Percentiles rank a stretch among this genome's conserved stretches.
Conservation (phyloP, 2,329 filamentous ascomycete species). For the Amauroascus verrucosus region DNA sequence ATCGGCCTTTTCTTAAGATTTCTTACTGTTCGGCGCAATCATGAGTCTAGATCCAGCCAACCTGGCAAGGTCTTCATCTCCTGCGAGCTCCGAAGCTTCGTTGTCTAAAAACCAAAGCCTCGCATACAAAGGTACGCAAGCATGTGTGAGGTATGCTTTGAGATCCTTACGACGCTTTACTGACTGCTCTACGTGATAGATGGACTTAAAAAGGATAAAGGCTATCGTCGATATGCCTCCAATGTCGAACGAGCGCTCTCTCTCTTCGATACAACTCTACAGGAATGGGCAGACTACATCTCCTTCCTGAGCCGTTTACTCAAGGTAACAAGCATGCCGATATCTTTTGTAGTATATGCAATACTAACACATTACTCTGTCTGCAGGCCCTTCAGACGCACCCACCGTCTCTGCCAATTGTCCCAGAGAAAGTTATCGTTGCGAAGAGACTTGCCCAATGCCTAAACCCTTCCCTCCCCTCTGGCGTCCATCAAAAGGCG, state of each 20-base stretch:
- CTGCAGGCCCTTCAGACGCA: slow-evolving; percentile 74
- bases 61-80: slow-evolving; percentile 47
- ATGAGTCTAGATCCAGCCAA: slow-evolving; percentile 37
- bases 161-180: neutral
- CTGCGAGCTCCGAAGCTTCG: slow-evolving; percentile 78
- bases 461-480: slow-evolving; percentile 82
- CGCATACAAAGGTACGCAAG: slow-evolving; percentile 59
- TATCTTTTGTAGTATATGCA: neutral
- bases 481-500: slow-evolving; percentile 93
- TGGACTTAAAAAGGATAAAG: slow-evolving; percentile 48
- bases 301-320: slow-evolving; percentile 84
- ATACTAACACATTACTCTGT: slow-evolving; percentile 1
- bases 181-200: slow-evolving; percentile 20
- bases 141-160: neutral
- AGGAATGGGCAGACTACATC: slow-evolving; percentile 99
- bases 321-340: slow-evolving; percentile 51
- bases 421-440: slow-evolving; percentile 73
- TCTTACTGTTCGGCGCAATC: slow-evolving; percentile 25
- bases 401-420: slow-evolving; percentile 56
- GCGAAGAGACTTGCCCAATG: slow-evolving; percentile 92
- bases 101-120: slow-evolving; percentile 66
- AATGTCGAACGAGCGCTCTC: slow-evolving; percentile 78
- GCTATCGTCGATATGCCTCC: slow-evolving; percentile 77
- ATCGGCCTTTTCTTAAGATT: slow-evolving; percentile 17
- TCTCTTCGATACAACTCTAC: slow-evolving; percentile 82